Conservation (phyloP, 176 grass and related monocot genomes). For the Carex pumila region DNA sequence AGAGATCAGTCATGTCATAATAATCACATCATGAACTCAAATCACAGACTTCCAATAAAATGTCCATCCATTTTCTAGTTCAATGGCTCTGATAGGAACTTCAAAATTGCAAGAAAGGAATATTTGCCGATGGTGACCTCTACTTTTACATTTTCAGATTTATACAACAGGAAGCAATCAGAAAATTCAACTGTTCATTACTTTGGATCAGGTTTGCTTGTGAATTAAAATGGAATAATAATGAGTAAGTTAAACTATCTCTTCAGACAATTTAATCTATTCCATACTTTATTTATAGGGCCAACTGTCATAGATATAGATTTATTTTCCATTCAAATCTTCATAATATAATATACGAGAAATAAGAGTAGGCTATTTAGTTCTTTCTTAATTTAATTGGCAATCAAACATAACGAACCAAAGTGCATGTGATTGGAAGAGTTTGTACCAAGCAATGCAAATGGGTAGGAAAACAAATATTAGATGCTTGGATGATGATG, state of each 20-base stretch:
- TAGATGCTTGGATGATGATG: too few relatives aligned
- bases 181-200: not conserved
- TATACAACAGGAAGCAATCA: not conserved
- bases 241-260: too few relatives aligned
- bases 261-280: too few relatives aligned
- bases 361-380: too few relatives aligned
- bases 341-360: too few relatives aligned
- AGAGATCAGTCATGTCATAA: not conserved
- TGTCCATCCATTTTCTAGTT: not conserved
- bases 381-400: too few relatives aligned
- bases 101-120: slow-evolving; percentile 1
- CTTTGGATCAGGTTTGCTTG: not conserved
- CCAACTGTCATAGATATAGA: too few relatives aligned
- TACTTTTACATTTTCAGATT: not conserved
- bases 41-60: not conserved
- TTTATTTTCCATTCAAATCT: too few relatives aligned
- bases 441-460: not conserved
- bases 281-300: too few relatives aligned
- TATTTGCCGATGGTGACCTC: slow-evolving; percentile 1
- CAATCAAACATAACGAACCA: too few relatives aligned
- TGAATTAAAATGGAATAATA: too few relatives aligned
- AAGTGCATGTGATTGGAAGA: not conserved
- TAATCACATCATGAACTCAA: slow-evolving; percentile 1
- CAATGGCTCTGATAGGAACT: not conserved
- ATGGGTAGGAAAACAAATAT: too few relatives aligned